Evolutionary conservation across 768 basidiomycete genomes (phyloP).

Genomic region (Lepiota subincarnata): DNA sequence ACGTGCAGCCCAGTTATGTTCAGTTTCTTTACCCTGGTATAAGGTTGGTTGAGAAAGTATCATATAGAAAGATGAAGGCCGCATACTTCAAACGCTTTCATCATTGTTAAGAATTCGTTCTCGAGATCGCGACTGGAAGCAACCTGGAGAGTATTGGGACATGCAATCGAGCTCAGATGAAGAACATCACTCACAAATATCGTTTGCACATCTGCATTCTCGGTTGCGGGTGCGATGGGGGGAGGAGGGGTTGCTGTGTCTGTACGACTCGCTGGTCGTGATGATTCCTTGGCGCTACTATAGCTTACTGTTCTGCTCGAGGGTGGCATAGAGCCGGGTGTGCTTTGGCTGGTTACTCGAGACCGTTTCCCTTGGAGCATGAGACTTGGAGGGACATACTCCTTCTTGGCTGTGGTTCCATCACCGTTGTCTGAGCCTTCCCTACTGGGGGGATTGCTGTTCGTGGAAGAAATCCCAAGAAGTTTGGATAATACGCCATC

Average conservation of each 20-base stretch:
- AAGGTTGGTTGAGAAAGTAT: slow-evolving; percentile 1
- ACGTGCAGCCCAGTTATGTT: slow-evolving; percentile 89
- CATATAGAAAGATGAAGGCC: background rate
- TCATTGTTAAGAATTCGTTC: slow-evolving; percentile 77
- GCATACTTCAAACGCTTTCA: slow-evolving; percentile 73
- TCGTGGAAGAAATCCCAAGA: slow-evolving; percentile 40
- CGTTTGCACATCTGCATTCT: slow-evolving; percentile 48
- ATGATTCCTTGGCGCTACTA: slow-evolving; percentile 33
- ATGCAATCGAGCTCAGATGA: background rate
- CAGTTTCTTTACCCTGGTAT: slow-evolving; percentile 86
- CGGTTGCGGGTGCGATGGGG: slow-evolving; percentile 26
- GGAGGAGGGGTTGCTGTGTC: slow-evolving; percentile 41
- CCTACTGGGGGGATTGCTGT: slow-evolving; percentile 42
- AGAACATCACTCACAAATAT: slow-evolving; percentile 56
- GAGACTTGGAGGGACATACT: slow-evolving; percentile 75
- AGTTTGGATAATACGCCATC: slow-evolving; percentile 74
- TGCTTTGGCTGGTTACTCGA: slow-evolving; percentile 31
- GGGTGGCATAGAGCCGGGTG: slow-evolving; percentile 40
- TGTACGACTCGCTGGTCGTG: slow-evolving; percentile 62
- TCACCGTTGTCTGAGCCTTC: slow-evolving; percentile 64
- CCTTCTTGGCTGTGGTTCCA: slow-evolving; percentile 36
- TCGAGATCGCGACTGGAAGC: slow-evolving; percentile 85
- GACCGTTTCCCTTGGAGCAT: slow-evolving; percentile 54
- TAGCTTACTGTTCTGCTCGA: slow-evolving; percentile 33
- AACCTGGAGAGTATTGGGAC: slow-evolving; percentile 43